A percentile compares a stretch with the other conserved stretches of the same genome.
Conservation (phyloP, 768 basidiomycete species). For the Paxillus involutus region DNA sequence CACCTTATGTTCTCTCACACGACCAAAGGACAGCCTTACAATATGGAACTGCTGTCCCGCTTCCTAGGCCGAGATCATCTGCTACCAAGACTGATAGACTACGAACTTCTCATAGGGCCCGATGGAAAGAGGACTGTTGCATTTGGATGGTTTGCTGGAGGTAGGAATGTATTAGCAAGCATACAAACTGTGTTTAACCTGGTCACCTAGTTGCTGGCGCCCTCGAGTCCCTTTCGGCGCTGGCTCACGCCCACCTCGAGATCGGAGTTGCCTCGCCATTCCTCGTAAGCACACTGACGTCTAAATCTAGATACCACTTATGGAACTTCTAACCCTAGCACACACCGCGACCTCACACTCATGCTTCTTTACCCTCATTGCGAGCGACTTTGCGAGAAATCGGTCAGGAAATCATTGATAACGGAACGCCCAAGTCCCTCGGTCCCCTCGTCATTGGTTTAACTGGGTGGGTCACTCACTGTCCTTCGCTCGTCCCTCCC, state of each 20-base stretch:
- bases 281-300: conserved; percentile 48
- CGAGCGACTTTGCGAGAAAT: conserved; percentile 55
- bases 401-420: conserved; percentile 51
- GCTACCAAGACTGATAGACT: conserved; percentile 71
- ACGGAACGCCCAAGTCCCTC: conserved; percentile 59
- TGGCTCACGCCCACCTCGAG: conserved; percentile 78
- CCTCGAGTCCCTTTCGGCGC: conserved; percentile 75
- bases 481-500: neutral
- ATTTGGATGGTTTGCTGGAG: conserved; percentile 93
- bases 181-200: too few relatives aligned
- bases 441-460: conserved; percentile 82
- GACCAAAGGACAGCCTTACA: conserved; percentile 83
- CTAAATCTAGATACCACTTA: neutral
- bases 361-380: conserved; percentile 54
- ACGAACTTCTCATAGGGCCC: conserved; percentile 70
- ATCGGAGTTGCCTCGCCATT: conserved; percentile 82
- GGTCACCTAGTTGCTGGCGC: conserved; percentile 68
- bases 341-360: conserved; percentile 79
- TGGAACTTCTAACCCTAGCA: conserved; percentile 35
- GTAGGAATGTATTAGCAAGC: conserved; percentile 37
- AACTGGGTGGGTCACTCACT: conserved; percentile 60
- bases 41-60: conserved; percentile 70
- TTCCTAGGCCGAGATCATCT: conserved; percentile 45
- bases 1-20: conserved; percentile 95
- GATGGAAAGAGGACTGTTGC: conserved; percentile 78